phyloP scores from a whole-genome alignment of 495 filamentous ascomycete genomes.

The Tuber aestivum region DNA sequence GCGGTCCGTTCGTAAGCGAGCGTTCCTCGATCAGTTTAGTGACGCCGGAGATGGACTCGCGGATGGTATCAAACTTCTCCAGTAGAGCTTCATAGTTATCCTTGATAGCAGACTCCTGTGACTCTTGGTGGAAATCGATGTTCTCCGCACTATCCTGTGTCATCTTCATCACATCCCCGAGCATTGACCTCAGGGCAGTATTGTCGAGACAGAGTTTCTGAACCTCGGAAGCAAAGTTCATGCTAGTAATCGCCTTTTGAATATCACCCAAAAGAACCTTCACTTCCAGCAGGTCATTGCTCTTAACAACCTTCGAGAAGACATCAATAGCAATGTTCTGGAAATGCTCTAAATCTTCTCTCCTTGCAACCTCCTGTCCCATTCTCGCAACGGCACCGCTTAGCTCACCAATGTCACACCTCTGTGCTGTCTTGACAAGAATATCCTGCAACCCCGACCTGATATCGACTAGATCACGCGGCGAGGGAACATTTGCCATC shows the following conservation, averaged over 20 bases:
- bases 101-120: constrained; percentile 23
- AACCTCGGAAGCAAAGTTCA: constrained; percentile 29
- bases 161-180: constrained; percentile 29
- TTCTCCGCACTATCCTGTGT: constrained; percentile 32
- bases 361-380: constrained; percentile 27
- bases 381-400: constrained; percentile 20
- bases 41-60: constrained; percentile 18
- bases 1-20: constrained; percentile 6
- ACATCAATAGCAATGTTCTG: constrained; percentile 36
- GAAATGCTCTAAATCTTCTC: constrained; percentile 37
- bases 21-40: constrained; percentile 30
- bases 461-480: constrained; percentile 30
- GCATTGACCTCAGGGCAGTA: constrained; percentile 20
- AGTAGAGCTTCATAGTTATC: constrained; percentile 22
- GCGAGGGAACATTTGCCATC: constrained; percentile 19
- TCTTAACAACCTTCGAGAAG: constrained; percentile 37
- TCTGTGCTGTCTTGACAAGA: constrained; percentile 30
- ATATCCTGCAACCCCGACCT: constrained; percentile 36
- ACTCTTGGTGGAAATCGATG: constrained; percentile 32
- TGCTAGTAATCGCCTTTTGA: constrained; percentile 21
- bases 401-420: constrained; percentile 30
- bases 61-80: constrained; percentile 21
- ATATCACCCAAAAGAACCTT: constrained; percentile 30
- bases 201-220: constrained; percentile 35
- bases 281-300: constrained; percentile 33